Evolutionary conservation across 306 rosid genomes (phyloP).

Genomic region (Cucumis hystrix): DNA sequence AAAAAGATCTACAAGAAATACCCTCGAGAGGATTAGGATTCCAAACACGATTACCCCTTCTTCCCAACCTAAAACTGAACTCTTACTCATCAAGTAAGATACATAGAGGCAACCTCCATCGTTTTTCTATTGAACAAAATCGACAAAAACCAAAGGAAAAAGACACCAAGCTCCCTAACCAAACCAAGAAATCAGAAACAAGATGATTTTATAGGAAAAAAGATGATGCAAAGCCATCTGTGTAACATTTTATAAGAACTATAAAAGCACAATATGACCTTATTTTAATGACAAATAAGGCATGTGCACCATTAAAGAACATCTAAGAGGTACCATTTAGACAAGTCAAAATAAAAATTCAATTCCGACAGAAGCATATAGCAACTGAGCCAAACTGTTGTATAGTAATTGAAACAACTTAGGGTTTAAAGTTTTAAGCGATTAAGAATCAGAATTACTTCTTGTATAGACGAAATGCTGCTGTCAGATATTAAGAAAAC

Average conservation of each 20-base stretch:
- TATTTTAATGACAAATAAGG: not conserved
- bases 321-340: not conserved
- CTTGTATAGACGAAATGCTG: conserved; percentile 38
- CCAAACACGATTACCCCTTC: too few species aligned
- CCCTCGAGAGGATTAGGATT: too few species aligned
- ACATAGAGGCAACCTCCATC: too few species aligned
- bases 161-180: too few species aligned
- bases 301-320: not conserved
- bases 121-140: too few species aligned
- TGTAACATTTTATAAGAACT: not conserved
- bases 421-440: not conserved
- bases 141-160: too few species aligned
- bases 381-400: not conserved
- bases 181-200: too few species aligned
- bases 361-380: not conserved
- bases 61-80: too few species aligned
- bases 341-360: not conserved
- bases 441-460: conserved; percentile 34
- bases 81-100: too few species aligned
- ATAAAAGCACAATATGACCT: not conserved
- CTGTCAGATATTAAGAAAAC: conserved; percentile 58
- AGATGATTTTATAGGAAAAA: too few species aligned
- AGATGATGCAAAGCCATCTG: too few species aligned
- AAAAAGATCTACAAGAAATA: too few species aligned
- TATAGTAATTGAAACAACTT: not conserved